phyloP scores from a whole-genome alignment of 495 filamentous ascomycete genomes.

The Neurospora pannonica region DNA sequence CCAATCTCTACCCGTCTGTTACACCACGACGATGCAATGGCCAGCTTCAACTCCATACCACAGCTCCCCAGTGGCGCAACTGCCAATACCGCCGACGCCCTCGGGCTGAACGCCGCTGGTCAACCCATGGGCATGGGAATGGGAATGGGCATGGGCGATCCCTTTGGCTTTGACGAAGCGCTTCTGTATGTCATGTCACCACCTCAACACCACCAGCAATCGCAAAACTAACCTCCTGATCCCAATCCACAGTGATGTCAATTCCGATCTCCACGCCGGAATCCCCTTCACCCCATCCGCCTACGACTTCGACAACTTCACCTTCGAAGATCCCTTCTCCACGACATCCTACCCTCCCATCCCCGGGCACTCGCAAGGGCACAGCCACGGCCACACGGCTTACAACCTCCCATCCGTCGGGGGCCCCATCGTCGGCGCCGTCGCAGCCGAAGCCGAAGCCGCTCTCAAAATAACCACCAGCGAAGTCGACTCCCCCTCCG shows the following conservation, averaged over 20 bases:
- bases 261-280: conserved; percentile 28
- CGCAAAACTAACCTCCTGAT: background rate
- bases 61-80: conserved; percentile 27
- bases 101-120: conserved; percentile 23
- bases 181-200: conserved; percentile 26
- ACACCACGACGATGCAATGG: conserved; percentile 34
- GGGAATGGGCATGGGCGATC: conserved; percentile 26
- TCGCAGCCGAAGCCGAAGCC: conserved; percentile 14
- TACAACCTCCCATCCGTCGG: conserved; percentile 3
- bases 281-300: conserved; percentile 40
- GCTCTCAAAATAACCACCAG: conserved; percentile 26
- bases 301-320: conserved; percentile 49
- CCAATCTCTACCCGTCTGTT: background rate
- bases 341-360: conserved; percentile 28
- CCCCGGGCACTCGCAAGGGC: conserved; percentile 22
- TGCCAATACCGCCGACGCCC: conserved; percentile 23
- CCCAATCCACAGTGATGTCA: conserved; percentile 27
- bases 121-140: background rate
- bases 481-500: conserved; percentile 24
- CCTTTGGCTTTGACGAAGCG: conserved; percentile 36
- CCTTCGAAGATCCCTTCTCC: conserved; percentile 61
- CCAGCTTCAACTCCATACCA: conserved; percentile 40
- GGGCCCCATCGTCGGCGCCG: conserved; percentile 8
- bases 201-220: background rate
- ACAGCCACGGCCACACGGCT: background rate